phyloP scores from a whole-genome alignment of 192 early-diverging fungal genomes.

The Coemansia sp. region DNA sequence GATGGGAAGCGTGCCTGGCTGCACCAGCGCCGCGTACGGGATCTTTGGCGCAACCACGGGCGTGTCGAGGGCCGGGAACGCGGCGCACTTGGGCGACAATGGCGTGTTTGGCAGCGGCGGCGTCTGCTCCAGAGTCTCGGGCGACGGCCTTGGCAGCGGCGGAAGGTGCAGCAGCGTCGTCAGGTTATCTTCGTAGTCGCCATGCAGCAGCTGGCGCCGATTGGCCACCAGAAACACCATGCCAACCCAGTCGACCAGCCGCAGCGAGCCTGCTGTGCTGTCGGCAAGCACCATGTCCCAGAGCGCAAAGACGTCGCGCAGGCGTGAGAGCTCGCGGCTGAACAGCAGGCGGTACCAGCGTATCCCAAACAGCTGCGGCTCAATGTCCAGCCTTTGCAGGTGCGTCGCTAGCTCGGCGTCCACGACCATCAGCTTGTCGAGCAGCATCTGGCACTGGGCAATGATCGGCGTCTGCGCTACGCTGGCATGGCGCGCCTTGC shows the following conservation, averaged over 20 bases:
- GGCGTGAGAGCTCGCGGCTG: slow-evolving; percentile 75
- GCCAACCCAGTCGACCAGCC: slow-evolving; percentile 80
- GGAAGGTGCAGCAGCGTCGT: slow-evolving; percentile 64
- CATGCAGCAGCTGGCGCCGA: slow-evolving; percentile 55
- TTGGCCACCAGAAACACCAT: slow-evolving; percentile 72
- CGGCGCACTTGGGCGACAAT: slow-evolving; percentile 5
- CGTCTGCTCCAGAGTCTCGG: slow-evolving; percentile 31
- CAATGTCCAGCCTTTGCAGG: slow-evolving; percentile 71
- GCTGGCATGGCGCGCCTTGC: neutral
- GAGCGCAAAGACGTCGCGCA: slow-evolving; percentile 66
- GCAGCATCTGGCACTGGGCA: slow-evolving; percentile 68
- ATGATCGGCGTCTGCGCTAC: slow-evolving; percentile 61
- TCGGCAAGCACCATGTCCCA: slow-evolving; percentile 95
- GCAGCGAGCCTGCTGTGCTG: slow-evolving; percentile 60
- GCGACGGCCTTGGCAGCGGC: slow-evolving; percentile 45
- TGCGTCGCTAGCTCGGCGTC: slow-evolving; percentile 75
- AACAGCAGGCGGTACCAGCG: slow-evolving; percentile 93
- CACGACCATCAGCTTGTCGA: slow-evolving; percentile 64
- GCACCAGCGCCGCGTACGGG: slow-evolving; percentile 9
- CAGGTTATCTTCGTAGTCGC: slow-evolving; percentile 66
- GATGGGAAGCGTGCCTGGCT: slow-evolving; percentile 14
- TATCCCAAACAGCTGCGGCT: slow-evolving; percentile 94
- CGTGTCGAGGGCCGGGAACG: neutral
- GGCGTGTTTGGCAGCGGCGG: slow-evolving; percentile 29
- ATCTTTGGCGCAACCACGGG: slow-evolving; percentile 1